Evolutionary conservation across 2,329 filamentous ascomycete species (phyloP), one percentile per base, ranked within the genome.

Genomic region (Alternaria dauci): DNA sequence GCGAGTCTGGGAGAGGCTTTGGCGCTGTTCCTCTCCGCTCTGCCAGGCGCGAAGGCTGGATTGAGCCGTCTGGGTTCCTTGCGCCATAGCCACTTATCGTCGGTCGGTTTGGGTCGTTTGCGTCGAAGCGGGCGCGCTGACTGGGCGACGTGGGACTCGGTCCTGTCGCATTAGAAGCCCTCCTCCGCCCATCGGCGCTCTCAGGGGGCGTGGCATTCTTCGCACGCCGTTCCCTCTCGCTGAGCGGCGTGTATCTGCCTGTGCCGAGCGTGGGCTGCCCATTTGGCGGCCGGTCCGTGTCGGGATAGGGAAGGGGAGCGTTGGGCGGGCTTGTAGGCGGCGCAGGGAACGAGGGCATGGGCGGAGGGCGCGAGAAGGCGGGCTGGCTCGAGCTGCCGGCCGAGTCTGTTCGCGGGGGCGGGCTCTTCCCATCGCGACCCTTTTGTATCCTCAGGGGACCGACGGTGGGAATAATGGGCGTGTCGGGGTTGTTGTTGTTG

Each of bases 361-460:
- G 76, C 62, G 77, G 76, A 16, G 77, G 76, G 59, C 75, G 76
- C 65, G 75, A 77, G 69, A 78, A 78, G 43, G 68, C 69, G 11
- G 75, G 69, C 63, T 74, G 72, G 59, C 65, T 76, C 34, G 73
- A 90, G 80, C 89, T 91, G 57, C 88, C 90, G 56, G 90, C 88
- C 85, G 75, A 92, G 89, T 79, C 71, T 74, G 77, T 72, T 71
- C 71, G 83, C 51, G 86, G 87, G 70, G 87, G 87, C 47, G 79
- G 80, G 59, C 79, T 77, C 68, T 73, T 80, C 50, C 84, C 80
- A 72, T 88, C 87, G 58, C 89, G 88, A 0, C 64, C 66, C 79
- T 96, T 96, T 82, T 89, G 90, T 77, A 96, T 96, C 73, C 92
- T 88, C 79, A 97, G 80, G 61, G 93, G 93, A 72, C 91, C 91